phyloP scores from a whole-genome alignment of 257 asterid species.

The Apocynum venetum region DNA sequence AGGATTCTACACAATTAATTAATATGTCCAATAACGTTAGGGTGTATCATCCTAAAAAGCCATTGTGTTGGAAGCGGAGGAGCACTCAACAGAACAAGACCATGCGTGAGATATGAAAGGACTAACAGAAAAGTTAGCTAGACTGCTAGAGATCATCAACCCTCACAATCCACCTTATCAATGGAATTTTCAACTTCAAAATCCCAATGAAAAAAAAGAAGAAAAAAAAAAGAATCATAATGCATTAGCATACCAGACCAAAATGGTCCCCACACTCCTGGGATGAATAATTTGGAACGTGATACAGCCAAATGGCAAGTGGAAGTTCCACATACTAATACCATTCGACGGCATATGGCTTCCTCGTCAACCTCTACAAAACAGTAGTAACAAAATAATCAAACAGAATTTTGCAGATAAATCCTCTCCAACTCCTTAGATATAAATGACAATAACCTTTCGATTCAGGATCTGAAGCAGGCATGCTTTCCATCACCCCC shows the following conservation, averaged over 20 bases:
- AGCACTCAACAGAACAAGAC: background rate
- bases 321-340: slow-evolving; percentile 96
- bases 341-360: slow-evolving; percentile 80
- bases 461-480: slow-evolving; percentile 36
- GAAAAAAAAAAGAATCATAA: background rate
- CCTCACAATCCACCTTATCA: no score
- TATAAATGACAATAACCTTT: slow-evolving; percentile 40
- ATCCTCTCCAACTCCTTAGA: slow-evolving; percentile 5
- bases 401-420: background rate
- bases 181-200: background rate
- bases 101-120: background rate
- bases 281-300: slow-evolving; percentile 71
- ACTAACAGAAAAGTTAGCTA: background rate
- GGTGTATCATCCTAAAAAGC: background rate
- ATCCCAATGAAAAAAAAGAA: background rate
- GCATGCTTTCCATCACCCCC: slow-evolving; percentile 90
- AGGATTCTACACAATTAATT: background rate
- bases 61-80: background rate
- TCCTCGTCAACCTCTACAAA: slow-evolving; percentile 61
- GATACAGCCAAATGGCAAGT: slow-evolving; percentile 97
- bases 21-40: background rate
- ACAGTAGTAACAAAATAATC: slow-evolving; percentile 15
- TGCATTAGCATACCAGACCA: slow-evolving; percentile 72
- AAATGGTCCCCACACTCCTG: slow-evolving; percentile 99
- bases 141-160: no score